phyloP scores from a whole-genome alignment of 192 early-diverging fungal genomes.

The Dissophora ornata region DNA sequence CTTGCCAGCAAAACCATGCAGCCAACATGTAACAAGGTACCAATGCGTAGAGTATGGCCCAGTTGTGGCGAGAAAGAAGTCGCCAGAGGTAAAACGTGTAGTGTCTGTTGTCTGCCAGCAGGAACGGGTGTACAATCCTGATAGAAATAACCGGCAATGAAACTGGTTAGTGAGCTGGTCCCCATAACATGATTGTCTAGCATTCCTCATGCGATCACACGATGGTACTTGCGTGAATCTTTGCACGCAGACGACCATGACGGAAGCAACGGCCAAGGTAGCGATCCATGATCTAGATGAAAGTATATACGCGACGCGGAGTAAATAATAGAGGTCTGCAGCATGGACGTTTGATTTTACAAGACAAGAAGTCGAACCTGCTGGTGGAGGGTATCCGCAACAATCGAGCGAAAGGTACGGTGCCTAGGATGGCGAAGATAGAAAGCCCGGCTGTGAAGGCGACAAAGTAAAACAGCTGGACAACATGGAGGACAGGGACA shows the following conservation, averaged over 20 bases:
- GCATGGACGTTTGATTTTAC: too few species aligned
- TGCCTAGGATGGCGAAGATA: conserved; percentile 57
- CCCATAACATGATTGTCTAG: too few species aligned
- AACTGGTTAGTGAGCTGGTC: too few species aligned
- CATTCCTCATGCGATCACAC: too few species aligned
- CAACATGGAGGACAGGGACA: conserved; percentile 78
- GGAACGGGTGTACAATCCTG: conserved; percentile 91
- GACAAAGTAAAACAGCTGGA: conserved; percentile 89
- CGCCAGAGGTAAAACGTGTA: conserved; percentile 97
- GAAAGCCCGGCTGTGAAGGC: conserved; percentile 66
- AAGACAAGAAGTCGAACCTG: too few species aligned
- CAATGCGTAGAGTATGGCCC: conserved; percentile 64
- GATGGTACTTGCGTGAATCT: conserved; percentile 61
- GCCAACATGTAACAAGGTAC: conserved; percentile 74
- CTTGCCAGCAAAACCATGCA: conserved; percentile 51
- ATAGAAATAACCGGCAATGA: too few species aligned
- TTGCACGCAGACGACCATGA: conserved; percentile 58
- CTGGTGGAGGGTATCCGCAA: conserved; percentile 18
- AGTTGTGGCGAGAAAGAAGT: conserved; percentile 72
- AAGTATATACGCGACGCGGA: not conserved
- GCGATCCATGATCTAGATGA: conserved; percentile 2
- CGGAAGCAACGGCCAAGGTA: not conserved
- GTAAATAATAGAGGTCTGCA: too few species aligned
- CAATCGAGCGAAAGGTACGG: conserved; percentile 47
- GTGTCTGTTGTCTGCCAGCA: conserved; percentile 95